phyloP scores from a whole-genome alignment of 2,329 filamentous ascomycete genomes.

The Cytospora mali region DNA sequence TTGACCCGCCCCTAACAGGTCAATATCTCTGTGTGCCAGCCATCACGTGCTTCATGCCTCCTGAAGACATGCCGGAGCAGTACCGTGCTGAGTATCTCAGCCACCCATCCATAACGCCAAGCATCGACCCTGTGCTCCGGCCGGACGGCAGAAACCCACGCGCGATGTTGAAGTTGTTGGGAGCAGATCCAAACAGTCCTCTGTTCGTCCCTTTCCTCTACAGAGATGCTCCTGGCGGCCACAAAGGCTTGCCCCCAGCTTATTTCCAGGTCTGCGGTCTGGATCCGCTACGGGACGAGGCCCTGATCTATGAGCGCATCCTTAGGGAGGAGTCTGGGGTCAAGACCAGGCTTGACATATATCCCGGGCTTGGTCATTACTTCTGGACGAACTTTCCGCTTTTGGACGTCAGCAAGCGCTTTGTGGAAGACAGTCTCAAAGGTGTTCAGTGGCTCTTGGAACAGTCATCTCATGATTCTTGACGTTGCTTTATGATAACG shows the following conservation, averaged over 20 bases:
- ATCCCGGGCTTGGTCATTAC: slow-evolving; percentile 34
- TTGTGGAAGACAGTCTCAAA: slow-evolving; percentile 34
- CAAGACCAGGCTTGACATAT: slow-evolving; percentile 44
- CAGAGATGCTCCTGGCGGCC: slow-evolving; percentile 13
- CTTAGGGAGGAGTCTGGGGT: slow-evolving; percentile 46
- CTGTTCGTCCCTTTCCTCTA: slow-evolving; percentile 15
- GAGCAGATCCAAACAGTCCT: slow-evolving; percentile 6
- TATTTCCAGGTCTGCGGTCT: slow-evolving; percentile 55
- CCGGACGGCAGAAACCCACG: not conserved
- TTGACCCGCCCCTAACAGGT: slow-evolving; percentile 49
- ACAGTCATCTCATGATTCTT: not conserved
- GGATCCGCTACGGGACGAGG: slow-evolving; percentile 55
- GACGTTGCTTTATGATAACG: not conserved
- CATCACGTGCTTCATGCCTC: slow-evolving; percentile 33
- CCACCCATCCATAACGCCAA: slow-evolving; percentile 33
- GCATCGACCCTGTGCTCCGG: slow-evolving; percentile 31
- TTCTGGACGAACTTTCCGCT: slow-evolving; percentile 36
- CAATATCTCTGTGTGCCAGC: slow-evolving; percentile 47
- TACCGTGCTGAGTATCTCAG: slow-evolving; percentile 35
- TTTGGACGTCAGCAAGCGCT: slow-evolving; percentile 31
- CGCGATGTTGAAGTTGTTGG: not conserved
- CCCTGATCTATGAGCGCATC: slow-evolving; percentile 51
- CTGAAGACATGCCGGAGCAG: slow-evolving; percentile 30
- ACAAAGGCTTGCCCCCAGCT: slow-evolving; percentile 44
- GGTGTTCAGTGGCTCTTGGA: slow-evolving; percentile 35